phyloP scores from a whole-genome alignment of 2,329 filamentous ascomycete genomes.

The Alternaria burnsii region DNA sequence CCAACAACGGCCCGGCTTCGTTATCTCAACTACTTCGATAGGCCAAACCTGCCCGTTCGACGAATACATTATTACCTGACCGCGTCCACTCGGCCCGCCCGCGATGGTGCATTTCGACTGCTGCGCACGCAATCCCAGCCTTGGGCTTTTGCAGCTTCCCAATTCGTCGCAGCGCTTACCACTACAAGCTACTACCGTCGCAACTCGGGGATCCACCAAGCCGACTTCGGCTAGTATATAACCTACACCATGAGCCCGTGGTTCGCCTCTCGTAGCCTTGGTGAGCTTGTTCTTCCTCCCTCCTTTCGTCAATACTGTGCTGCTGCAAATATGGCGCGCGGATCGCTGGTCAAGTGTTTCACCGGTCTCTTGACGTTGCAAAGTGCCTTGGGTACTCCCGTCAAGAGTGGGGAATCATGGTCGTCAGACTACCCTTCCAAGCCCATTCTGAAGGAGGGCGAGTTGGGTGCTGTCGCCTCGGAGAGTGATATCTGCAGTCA shows the following conservation, averaged over 20 bases:
- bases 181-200: slow-evolving; percentile 4
- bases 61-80: slow-evolving; percentile 1
- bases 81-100: not conserved
- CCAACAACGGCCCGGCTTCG: slow-evolving; percentile 5
- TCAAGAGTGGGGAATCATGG: slow-evolving; percentile 18
- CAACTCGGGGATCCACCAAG: slow-evolving; percentile 1
- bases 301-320: slow-evolving; percentile 17
- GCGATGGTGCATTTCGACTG: slow-evolving; percentile 10
- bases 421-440: slow-evolving; percentile 18
- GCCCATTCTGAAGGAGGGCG: slow-evolving; percentile 29
- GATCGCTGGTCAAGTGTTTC: slow-evolving; percentile 29
- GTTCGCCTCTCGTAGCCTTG: slow-evolving; percentile 11
- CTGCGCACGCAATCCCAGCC: slow-evolving; percentile 7
- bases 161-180: slow-evolving; percentile 11
- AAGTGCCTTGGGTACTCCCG: slow-evolving; percentile 36
- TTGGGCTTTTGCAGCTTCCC: slow-evolving; percentile 12
- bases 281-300: slow-evolving; percentile 15
- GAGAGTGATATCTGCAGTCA: slow-evolving; percentile 56
- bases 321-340: slow-evolving; percentile 32
- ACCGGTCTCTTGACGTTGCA: slow-evolving; percentile 41
- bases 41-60: not conserved
- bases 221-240: slow-evolving; percentile 19
- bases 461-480: slow-evolving; percentile 57
- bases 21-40: slow-evolving; percentile 9
- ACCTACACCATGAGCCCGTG: slow-evolving; percentile 16